Percentiles rank a stretch among this genome's conserved stretches.
phyloP scores from a whole-genome alignment of 192 early-diverging fungal genomes.

The Coemansia sp. region DNA sequence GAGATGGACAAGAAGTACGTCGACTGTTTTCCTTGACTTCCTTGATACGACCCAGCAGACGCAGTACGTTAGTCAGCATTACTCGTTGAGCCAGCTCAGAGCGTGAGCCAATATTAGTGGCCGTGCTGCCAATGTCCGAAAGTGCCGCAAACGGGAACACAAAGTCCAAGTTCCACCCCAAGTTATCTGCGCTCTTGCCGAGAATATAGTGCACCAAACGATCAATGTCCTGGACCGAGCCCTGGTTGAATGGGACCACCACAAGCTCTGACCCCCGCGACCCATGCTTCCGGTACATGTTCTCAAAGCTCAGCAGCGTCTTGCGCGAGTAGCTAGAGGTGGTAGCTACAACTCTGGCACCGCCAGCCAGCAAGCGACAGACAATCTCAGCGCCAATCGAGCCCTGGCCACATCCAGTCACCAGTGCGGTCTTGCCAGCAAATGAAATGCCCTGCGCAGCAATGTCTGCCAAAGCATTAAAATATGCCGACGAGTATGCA shows the following conservation, averaged over 20 bases:
- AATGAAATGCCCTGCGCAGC: constrained; percentile 78
- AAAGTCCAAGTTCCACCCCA: constrained; percentile 90
- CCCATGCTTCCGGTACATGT: constrained; percentile 82
- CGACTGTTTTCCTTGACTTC: constrained; percentile 72
- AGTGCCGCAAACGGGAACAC: constrained; percentile 93
- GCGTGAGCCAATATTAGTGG: constrained; percentile 75
- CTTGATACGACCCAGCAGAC: constrained; percentile 83
- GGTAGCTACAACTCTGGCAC: constrained; percentile 86
- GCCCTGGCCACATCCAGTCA: constrained; percentile 87
- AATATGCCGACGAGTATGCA: constrained; percentile 67
- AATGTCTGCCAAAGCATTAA: constrained; percentile 66
- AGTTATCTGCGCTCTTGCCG: constrained; percentile 59
- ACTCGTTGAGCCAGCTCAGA: constrained; percentile 89
- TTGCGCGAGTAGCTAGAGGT: constrained; percentile 82
- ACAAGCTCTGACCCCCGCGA: constrained; percentile 80
- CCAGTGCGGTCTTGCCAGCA: constrained; percentile 75
- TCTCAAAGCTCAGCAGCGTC: constrained; percentile 81
- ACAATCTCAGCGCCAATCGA: constrained; percentile 91
- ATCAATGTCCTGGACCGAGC: constrained; percentile 76
- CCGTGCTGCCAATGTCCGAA: constrained; percentile 77
- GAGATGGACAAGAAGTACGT: constrained; percentile 71
- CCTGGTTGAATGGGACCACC: constrained; percentile 93
- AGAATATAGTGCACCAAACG: constrained; percentile 85
- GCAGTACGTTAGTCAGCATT: constrained; percentile 89
- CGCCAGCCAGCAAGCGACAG: constrained; percentile 84